These are phyloP conservation scores for Chlorella variabilis DNA, from an alignment of 163 green algal genomes.

Conservation along the genomic window DNA sequence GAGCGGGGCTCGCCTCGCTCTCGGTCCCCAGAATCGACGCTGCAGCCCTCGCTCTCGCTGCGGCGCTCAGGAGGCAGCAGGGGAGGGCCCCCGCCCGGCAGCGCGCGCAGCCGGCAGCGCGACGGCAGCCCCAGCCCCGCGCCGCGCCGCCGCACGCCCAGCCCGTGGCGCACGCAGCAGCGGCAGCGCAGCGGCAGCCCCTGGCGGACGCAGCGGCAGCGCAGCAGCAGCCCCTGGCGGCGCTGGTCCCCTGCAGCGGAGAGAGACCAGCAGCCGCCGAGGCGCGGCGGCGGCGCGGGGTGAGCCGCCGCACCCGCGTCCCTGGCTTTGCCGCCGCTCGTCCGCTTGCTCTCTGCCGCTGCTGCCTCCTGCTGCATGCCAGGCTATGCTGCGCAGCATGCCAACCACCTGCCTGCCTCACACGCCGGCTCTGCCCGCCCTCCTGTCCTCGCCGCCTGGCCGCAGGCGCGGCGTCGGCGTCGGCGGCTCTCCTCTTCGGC, in stretches of 20 bases:
- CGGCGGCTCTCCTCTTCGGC: not conserved
- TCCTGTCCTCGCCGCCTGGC: not conserved
- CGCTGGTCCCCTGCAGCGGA: not conserved
- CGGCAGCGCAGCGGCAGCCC: slow-evolving; percentile 15
- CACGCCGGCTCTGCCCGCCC: no score
- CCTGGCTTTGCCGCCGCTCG: not conserved
- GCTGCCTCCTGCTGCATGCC: not conserved
- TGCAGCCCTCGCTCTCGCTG: not conserved
- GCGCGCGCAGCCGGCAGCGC: not conserved
- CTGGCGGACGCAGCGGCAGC: slow-evolving; percentile 16
- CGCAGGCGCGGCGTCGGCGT: not conserved
- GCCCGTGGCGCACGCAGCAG: slow-evolving; percentile 11
- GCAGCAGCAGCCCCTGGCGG: slow-evolving; percentile 26
- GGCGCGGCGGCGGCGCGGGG: not conserved
- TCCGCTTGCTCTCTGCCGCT: not conserved
- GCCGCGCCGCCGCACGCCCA: slow-evolving; percentile 9
- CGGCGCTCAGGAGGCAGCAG: not conserved
- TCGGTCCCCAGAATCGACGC: not conserved
- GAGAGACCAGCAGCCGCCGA: not conserved
- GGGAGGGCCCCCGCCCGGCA: not conserved
- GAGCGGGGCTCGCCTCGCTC: not conserved
- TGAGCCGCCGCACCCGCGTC: no score
- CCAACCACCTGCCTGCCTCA: no score
- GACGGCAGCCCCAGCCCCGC: not conserved
- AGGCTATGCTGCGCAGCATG: no score